Percentiles rank a stretch among this genome's conserved stretches.
Evolutionary conservation across 495 filamentous ascomycete species (phyloP).

Genomic region (Niebla homalea): DNA sequence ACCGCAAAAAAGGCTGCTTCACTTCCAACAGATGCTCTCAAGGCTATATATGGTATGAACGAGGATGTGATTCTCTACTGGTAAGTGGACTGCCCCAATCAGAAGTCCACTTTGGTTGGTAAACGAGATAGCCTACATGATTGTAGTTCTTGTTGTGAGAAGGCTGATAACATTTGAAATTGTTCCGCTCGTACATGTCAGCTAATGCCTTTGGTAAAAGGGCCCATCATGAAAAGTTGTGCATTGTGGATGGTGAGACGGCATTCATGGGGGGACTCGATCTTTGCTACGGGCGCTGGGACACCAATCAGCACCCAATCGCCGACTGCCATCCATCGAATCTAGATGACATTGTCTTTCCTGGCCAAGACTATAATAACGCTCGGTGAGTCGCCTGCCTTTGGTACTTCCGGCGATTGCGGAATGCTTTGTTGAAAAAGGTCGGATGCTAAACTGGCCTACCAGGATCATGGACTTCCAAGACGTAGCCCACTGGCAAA

Average conservation of each 20-base stretch:
- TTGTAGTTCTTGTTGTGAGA: too few species aligned
- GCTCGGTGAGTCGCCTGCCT: constrained; percentile 27
- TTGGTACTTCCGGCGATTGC: too few species aligned
- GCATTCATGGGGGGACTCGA: constrained; percentile 78
- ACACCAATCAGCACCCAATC: constrained; percentile 60
- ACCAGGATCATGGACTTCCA: constrained; percentile 68
- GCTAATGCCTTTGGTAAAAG: neutral
- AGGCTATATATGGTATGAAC: constrained; percentile 65
- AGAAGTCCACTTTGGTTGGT: neutral
- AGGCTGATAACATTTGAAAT: too few species aligned
- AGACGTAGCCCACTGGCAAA: constrained; percentile 67
- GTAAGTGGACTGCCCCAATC: constrained; percentile 18
- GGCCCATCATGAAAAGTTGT: constrained; percentile 91
- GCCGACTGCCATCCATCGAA: constrained; percentile 75
- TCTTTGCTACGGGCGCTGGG: constrained; percentile 53
- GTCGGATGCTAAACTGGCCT: constrained; percentile 4
- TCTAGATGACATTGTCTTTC: constrained; percentile 61
- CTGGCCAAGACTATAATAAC: constrained; percentile 93
- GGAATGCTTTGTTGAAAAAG: neutral
- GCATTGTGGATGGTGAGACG: constrained; percentile 60
- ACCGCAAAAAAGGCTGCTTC: constrained; percentile 39
- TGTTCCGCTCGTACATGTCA: neutral
- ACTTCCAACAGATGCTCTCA: constrained; percentile 51
- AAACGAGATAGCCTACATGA: too few species aligned
- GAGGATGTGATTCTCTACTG: constrained; percentile 81